Conservation (phyloP, 2,329 filamentous ascomycete species). For the Trichoderma atroviride region DNA sequence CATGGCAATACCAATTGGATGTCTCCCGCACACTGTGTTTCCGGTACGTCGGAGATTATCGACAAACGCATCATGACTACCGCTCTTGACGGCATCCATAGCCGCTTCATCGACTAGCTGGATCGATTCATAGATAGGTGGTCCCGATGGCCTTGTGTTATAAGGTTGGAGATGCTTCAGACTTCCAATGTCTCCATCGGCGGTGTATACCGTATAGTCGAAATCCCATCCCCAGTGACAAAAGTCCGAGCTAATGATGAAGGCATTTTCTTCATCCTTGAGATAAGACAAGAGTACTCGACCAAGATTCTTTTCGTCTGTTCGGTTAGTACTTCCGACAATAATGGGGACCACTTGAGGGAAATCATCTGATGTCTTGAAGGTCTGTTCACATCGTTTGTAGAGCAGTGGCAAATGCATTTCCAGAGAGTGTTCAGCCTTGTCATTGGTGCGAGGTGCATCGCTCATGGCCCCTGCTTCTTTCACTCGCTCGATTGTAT, state of each 20-base stretch:
- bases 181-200: slow-evolving; percentile 43
- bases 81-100: slow-evolving; percentile 82
- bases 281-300: slow-evolving; percentile 76
- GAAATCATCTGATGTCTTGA: slow-evolving; percentile 56
- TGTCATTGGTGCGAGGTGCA: slow-evolving; percentile 69
- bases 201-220: slow-evolving; percentile 74
- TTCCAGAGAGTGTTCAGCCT: slow-evolving; percentile 89
- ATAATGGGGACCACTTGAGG: slow-evolving; percentile 84
- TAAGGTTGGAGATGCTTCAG: slow-evolving; percentile 44
- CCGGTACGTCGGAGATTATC: slow-evolving; percentile 69
- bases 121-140: slow-evolving; percentile 81
- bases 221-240: slow-evolving; percentile 93
- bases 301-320: slow-evolving; percentile 70
- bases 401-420: slow-evolving; percentile 96
- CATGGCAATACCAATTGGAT: slow-evolving; percentile 93
- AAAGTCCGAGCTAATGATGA: slow-evolving; percentile 93
- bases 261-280: slow-evolving; percentile 72
- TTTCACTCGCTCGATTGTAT: slow-evolving; percentile 55
- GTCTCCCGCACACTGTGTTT: slow-evolving; percentile 92
- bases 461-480: slow-evolving; percentile 41
- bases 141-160: slow-evolving; percentile 42
- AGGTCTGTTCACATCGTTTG: slow-evolving; percentile 64
- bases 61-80: slow-evolving; percentile 70
- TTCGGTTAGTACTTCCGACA: slow-evolving; percentile 69
- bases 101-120: slow-evolving; percentile 75